These are phyloP conservation scores for Dipodascopsis uninucleata DNA, from an alignment of 805 yeast genomes.

Conservation along the genomic window DNA sequence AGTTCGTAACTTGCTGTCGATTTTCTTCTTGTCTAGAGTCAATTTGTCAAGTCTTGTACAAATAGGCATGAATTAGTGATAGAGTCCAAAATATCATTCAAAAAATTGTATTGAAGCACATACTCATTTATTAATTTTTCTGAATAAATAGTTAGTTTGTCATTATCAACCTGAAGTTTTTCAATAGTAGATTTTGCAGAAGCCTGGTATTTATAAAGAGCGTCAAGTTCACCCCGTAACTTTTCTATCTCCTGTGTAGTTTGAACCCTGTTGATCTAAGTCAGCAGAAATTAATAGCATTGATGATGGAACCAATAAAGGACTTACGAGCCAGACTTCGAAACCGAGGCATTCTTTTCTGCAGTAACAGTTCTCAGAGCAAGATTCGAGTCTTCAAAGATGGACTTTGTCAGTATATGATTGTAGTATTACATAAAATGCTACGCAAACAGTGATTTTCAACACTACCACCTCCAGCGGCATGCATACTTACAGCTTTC, in stretches of 20 bases:
- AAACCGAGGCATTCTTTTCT: neutral
- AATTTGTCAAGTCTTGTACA: slow-evolving; percentile 13
- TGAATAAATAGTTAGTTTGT: neutral
- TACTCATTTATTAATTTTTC: slow-evolving; percentile 15
- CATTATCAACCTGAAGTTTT: slow-evolving; percentile 4
- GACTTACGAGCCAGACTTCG: slow-evolving; percentile 5
- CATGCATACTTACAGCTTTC: slow-evolving; percentile 28
- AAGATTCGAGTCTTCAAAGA: slow-evolving; percentile 5
- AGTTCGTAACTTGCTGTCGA: slow-evolving; percentile 33
- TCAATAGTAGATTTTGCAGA: slow-evolving; percentile 19
- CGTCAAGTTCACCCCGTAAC: slow-evolving; percentile 12
- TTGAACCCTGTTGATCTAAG: no score
- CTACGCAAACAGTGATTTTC: no score
- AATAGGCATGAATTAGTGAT: neutral
- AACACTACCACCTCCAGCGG: neutral
- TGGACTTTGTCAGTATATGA: neutral
- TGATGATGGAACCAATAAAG: neutral
- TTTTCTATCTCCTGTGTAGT: slow-evolving; percentile 2
- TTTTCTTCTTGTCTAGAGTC: slow-evolving; percentile 31
- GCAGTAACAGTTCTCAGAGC: slow-evolving; percentile 27
- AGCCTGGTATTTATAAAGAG: slow-evolving; percentile 22
- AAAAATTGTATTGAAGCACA: neutral
- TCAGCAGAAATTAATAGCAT: no score
- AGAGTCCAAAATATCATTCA: neutral
- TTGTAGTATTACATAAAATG: neutral